Base-by-base conservation (phyloP, 306 rosid species). In the Luffa aegyptiaca region DNA sequence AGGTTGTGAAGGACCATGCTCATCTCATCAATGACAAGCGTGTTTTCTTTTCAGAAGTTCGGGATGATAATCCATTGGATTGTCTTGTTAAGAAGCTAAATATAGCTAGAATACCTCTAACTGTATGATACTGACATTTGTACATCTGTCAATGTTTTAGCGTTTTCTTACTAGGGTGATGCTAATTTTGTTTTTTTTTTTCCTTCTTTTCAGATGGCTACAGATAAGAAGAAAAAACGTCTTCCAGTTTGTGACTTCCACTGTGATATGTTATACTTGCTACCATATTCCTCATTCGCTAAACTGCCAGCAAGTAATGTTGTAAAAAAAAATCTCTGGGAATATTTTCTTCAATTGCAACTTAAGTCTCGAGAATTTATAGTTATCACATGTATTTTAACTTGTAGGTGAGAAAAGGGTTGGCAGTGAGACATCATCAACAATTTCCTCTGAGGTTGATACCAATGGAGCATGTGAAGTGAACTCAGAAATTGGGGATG, bases 1-100 rank as follows among this genome's bases (percentile, higher is more conserved):
- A 94, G 98, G 96, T 86, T 5, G 77, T 94, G 35, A 83, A 88
- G 79, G 58, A 82, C 14, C 82, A 53, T 18, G 86, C 53, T 8
- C 37, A 85, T 49, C 90, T 89, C 33, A 86, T 92, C 83, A 91
- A 90, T 5, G 41, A 76, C 8, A 88, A 81, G 59, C 89, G 98
- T 18, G 91, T 94, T 26, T 94, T 92, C 84, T 90, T 85, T 76
- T 93, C 98, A 4, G 92, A 93, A 66, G 76, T 93, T 5, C 88
- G 76, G 0, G 87, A 93, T n/a, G 91, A 81, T 51, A 94, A 94
- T 64, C 88, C 92, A 0, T n/a, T 94, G 77, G 92, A 92, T 61
- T 94, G 94, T 83, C 85, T 87, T 14, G 84, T 89, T 80, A 64
- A 80, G 49, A 88, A 84, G 69, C 62, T 92, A 45, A 76, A 71